Evolutionary conservation across 768 basidiomycete species (phyloP).

Genomic region (Suillus luteus): DNA sequence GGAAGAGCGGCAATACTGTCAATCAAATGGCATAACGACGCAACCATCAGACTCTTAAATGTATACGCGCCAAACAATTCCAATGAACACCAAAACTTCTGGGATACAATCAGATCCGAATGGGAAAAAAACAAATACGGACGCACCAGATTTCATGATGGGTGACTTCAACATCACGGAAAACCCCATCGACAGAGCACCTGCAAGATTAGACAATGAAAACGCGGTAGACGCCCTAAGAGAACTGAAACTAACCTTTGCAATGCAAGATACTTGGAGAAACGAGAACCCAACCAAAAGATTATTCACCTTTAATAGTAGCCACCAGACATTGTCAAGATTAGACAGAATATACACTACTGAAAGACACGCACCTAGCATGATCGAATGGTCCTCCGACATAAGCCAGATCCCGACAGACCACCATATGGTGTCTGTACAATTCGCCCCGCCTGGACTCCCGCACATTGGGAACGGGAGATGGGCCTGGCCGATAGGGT

Average conservation of each 20-base stretch:
- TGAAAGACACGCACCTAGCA: no score
- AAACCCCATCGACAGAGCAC: slow-evolving; percentile 3
- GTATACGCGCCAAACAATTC: slow-evolving; percentile 23
- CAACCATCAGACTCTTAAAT: slow-evolving; percentile 13
- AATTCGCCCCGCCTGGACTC: neutral
- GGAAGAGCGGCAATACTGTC: slow-evolving; percentile 17
- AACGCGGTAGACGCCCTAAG: slow-evolving; percentile 17
- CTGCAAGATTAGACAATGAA: neutral
- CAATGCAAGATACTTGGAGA: neutral
- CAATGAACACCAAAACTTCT: slow-evolving; percentile 13
- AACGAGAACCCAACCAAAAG: neutral
- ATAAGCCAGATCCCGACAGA: neutral
- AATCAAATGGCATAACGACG: slow-evolving; percentile 19
- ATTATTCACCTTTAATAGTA: neutral
- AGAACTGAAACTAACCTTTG: neutral
- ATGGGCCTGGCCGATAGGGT: neutral
- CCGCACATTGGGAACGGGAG: neutral
- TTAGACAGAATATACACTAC: neutral
- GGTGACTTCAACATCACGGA: neutral
- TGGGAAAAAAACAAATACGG: neutral
- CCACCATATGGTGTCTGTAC: neutral
- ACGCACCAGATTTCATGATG: neutral
- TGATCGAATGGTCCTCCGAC: no score
- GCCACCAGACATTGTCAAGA: neutral
- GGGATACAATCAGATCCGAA: slow-evolving; percentile 9